Percentiles rank a stretch among this genome's conserved stretches.
Conservation (phyloP, 1,284 basidiomycete species). For the Rhodotorula mucilaginosa region DNA sequence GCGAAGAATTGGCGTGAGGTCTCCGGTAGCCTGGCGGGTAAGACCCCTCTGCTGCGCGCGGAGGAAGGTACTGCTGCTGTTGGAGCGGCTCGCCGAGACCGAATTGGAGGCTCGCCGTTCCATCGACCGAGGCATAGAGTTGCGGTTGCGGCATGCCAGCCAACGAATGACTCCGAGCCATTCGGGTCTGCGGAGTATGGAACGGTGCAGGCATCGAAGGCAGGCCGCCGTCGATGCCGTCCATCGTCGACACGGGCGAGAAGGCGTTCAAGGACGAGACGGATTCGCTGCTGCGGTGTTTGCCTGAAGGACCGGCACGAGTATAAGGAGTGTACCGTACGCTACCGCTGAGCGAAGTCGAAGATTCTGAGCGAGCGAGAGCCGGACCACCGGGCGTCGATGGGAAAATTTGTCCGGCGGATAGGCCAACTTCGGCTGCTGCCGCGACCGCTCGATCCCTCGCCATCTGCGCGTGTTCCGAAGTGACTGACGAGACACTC, state of each 20-base stretch:
- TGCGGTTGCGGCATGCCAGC: neutral
- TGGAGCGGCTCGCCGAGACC: no score
- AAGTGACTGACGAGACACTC: neutral
- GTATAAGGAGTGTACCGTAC: constrained; percentile 32
- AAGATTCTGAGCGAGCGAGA: constrained; percentile 27
- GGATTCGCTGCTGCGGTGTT: constrained; percentile 39
- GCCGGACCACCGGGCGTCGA: neutral
- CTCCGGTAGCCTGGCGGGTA: constrained; percentile 3
- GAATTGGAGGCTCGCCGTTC: no score
- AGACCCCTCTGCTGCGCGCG: neutral
- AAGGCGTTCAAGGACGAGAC: constrained; percentile 25
- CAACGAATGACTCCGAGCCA: constrained; percentile 20
- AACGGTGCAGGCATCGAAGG: constrained; percentile 10
- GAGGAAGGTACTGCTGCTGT: neutral
- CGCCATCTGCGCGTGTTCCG: constrained; percentile 8
- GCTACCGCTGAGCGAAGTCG: constrained; percentile 25
- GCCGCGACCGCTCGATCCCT: constrained; percentile 7
- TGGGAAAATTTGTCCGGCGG: neutral
- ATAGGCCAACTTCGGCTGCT: neutral
- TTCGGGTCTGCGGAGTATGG: neutral
- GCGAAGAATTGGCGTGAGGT: constrained; percentile 25
- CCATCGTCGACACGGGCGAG: constrained; percentile 9
- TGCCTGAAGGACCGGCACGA: constrained; percentile 22
- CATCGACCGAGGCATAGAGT: neutral
- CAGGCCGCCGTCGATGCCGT: constrained; percentile 8